Base-by-base conservation (phyloP, 1,284 basidiomycete genomes). In the Rhodotorula sp. region DNA sequence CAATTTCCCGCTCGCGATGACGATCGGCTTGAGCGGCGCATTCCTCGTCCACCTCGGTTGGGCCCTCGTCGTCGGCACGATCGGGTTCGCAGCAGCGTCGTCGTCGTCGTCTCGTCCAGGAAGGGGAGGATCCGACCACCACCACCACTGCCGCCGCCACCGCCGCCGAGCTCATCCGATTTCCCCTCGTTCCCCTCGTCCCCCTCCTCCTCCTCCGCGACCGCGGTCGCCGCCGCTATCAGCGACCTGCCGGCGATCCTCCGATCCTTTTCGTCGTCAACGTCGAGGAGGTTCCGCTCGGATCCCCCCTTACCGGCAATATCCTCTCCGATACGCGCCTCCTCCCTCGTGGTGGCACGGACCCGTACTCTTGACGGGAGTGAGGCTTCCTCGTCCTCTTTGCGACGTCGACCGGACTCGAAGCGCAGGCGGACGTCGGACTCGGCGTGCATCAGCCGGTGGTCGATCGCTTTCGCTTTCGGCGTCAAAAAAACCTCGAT, bases 61-160 rank as follows among this genome's bases (percentile, higher is more conserved):
- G 73, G 78, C 75, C 8, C 71, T 79, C 37, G 75, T 79, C 37
- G 75, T 79, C 42, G 78, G 78, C 8, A 73, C 78, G 29, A 60
- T 78, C 53, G 75, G 70, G 14, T 58, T 79, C 54, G 51, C 18
- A 30, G 17, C 60, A 18, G 30, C 30, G 33, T 24, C 44, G 24
- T 44, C n/a, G 8, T 17, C 58, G 45, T 24, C 45, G 42, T 30
- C 45, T 15, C 12, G 15, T 29, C 24, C 24, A 15, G 8, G 14
- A 6, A 24, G 51, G 6, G 22, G 14, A 26, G n/a, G n/a, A 14
- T 24, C 14, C n/a, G 6, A 4, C 51, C 26, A 5, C 51, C 8
- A 10, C 14, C 12, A 3, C n/a, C 42, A 12, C 42, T 18, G 4
- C 61, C 37, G n/a, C 33, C 51, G n/a, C 51, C 37, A 29, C 55